phyloP scores from a whole-genome alignment of 1,139 yeast genomes.

The Debaryomyces psychrophilus region DNA sequence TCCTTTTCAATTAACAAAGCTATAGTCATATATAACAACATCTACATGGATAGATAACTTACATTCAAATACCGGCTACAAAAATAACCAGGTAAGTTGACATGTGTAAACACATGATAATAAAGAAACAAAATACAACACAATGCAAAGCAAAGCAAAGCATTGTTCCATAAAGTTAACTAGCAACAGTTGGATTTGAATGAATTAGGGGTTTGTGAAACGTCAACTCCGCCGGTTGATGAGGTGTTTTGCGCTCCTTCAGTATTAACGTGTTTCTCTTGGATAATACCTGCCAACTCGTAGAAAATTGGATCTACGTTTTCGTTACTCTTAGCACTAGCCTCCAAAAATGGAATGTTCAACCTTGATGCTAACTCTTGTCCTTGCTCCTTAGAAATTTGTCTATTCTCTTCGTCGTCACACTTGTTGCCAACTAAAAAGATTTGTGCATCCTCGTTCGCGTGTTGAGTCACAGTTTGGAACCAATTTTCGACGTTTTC shows the following conservation, averaged over 20 bases:
- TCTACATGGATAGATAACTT: constrained; percentile 1
- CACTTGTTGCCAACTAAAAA: constrained; percentile 94
- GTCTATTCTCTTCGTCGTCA: constrained; percentile 78
- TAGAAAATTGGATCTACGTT: constrained; percentile 92
- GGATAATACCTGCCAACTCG: constrained; percentile 85
- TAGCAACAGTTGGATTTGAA: constrained; percentile 47
- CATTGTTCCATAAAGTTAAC: neutral
- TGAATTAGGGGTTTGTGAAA: constrained; percentile 38
- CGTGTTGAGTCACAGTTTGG: constrained; percentile 93
- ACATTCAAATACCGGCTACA: neutral
- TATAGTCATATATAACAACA: constrained; percentile 1
- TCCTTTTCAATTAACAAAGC: constrained; percentile 1
- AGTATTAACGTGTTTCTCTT: constrained; percentile 67
- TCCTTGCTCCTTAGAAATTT: constrained; percentile 86
- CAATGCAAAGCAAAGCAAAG: neutral
- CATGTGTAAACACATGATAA: neutral
- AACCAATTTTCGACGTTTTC: constrained; percentile 88
- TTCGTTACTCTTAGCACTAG: constrained; percentile 90
- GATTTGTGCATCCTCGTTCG: constrained; percentile 92
- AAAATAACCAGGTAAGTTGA: neutral
- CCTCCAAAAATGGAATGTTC: constrained; percentile 90
- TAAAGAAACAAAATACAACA: constrained; percentile 1
- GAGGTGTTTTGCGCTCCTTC: constrained; percentile 27
- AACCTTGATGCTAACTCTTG: constrained; percentile 84
- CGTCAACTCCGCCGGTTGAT: constrained; percentile 47